phyloP scores from a whole-genome alignment of 345 rosid genomes.

The Pistacia vera region DNA sequence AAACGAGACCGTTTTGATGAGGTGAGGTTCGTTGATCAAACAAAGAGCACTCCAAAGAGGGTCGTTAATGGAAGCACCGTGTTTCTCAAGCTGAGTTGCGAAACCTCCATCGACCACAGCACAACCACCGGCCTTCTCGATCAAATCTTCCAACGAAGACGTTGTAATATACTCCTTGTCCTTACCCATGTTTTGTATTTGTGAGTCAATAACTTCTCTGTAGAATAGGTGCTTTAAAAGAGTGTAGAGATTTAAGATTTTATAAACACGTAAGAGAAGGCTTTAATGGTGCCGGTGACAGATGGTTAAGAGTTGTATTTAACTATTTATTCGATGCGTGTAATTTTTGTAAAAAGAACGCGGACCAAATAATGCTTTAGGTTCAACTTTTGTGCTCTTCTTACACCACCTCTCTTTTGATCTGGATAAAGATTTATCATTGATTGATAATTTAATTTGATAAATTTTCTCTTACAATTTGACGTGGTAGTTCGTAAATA shows the following conservation, averaged over 20 bases:
- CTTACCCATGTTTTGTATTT: slow-evolving; percentile 44
- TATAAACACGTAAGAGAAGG: background rate
- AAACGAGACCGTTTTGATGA: slow-evolving; percentile 56
- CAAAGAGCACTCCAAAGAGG: slow-evolving; percentile 94
- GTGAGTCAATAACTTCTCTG: background rate
- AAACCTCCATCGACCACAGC: slow-evolving; percentile 95
- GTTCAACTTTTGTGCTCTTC: no score
- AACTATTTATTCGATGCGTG: no score
- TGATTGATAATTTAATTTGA: no score
- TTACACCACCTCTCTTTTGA: no score
- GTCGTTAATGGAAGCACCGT: slow-evolving; percentile 84
- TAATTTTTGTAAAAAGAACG: no score
- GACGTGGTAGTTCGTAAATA: no score
- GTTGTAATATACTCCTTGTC: slow-evolving; percentile 19
- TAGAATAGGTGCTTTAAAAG: no score
- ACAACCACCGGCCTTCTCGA: slow-evolving; percentile 79
- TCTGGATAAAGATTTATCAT: no score
- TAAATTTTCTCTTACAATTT: no score
- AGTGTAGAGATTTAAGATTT: slow-evolving; percentile 9
- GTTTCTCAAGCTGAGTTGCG: slow-evolving; percentile 88
- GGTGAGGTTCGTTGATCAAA: slow-evolving; percentile 71
- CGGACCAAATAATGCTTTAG: no score
- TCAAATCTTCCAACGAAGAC: slow-evolving; percentile 62
- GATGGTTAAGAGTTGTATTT: background rate
- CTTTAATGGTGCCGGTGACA: slow-evolving; percentile 11